These are phyloP conservation scores for Centella asiatica DNA, from an alignment of 129 eudicot genomes.

Conservation along the genomic window DNA sequence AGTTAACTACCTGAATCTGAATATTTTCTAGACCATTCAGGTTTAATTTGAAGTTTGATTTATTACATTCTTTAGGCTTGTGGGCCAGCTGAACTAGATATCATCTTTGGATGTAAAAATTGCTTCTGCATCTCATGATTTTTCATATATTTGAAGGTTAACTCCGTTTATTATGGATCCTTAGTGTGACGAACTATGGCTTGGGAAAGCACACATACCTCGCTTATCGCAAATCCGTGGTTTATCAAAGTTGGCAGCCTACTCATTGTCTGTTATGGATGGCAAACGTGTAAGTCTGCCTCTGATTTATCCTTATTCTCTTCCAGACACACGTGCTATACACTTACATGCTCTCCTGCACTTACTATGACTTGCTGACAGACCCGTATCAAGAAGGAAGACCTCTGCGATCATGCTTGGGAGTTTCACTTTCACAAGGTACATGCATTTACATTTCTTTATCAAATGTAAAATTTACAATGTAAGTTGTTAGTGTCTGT, in stretches of 20 bases:
- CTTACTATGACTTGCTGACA: conserved; percentile 16
- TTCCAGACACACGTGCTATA: not conserved
- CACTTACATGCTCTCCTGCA: conserved; percentile 1
- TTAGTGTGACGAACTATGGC: conserved; percentile 71
- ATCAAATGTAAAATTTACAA: not conserved
- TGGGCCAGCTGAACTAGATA: too few relatives aligned
- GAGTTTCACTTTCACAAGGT: conserved; percentile 73
- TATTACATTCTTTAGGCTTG: too few relatives aligned
- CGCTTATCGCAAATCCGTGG: conserved; percentile 44
- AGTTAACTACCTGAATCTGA: too few relatives aligned
- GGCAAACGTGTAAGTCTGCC: conserved; percentile 48
- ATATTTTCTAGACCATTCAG: too few relatives aligned
- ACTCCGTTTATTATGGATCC: not conserved
- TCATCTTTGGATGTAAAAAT: too few relatives aligned
- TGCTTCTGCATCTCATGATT: not conserved
- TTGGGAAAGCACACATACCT: conserved; percentile 74
- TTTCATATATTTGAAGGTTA: not conserved
- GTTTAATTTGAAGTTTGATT: too few relatives aligned
- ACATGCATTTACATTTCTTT: not conserved
- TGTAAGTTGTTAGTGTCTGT: not conserved
- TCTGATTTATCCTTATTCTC: not conserved
- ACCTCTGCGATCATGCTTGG: conserved; percentile 87
- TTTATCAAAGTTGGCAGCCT: conserved; percentile 49
- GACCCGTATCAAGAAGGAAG: conserved; percentile 61
- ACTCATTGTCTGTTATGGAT: conserved; percentile 50